A percentile compares a stretch with the other conserved stretches of the same genome.
These are phyloP conservation scores for Cercospora janseana DNA, from an alignment of 2,329 filamentous ascomycete genomes.

Conservation along the genomic window DNA sequence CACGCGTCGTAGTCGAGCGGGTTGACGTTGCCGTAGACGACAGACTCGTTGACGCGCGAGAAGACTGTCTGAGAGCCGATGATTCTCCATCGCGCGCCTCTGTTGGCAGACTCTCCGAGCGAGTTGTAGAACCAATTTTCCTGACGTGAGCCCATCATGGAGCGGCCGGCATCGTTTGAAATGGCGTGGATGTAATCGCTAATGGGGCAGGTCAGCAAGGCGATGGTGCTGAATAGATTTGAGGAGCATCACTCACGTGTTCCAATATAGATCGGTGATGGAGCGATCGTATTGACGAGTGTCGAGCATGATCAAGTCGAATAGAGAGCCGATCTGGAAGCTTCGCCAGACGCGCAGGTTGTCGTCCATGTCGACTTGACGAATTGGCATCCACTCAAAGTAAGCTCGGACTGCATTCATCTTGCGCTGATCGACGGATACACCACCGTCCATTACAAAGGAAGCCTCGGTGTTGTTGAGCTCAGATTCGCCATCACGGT, in stretches of 20 bases:
- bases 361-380: constrained; percentile 67
- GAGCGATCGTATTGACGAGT: constrained; percentile 67
- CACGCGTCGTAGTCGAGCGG: constrained; percentile 57
- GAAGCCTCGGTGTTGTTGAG: constrained; percentile 67
- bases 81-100: constrained; percentile 68
- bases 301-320: constrained; percentile 68
- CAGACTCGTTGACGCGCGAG: constrained; percentile 54
- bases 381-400: constrained; percentile 59
- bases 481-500: constrained; percentile 58
- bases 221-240: not conserved
- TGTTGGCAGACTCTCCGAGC: constrained; percentile 47
- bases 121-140: constrained; percentile 70
- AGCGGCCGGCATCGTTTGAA: constrained; percentile 64
- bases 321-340: constrained; percentile 64
- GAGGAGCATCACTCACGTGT: not conserved
- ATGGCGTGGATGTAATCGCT: constrained; percentile 50
- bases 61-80: constrained; percentile 70
- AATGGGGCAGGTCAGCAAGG: constrained; percentile 14
- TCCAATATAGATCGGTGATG: constrained; percentile 55
- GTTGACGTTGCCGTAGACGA: constrained; percentile 45
- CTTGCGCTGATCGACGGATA: constrained; percentile 71
- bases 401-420: constrained; percentile 71
- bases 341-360: constrained; percentile 66
- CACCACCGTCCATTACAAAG: constrained; percentile 56
- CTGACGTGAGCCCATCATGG: constrained; percentile 69